Base-by-base conservation (phyloP, 352 stramenopile genomes). In the Pythium utonaiense region DNA sequence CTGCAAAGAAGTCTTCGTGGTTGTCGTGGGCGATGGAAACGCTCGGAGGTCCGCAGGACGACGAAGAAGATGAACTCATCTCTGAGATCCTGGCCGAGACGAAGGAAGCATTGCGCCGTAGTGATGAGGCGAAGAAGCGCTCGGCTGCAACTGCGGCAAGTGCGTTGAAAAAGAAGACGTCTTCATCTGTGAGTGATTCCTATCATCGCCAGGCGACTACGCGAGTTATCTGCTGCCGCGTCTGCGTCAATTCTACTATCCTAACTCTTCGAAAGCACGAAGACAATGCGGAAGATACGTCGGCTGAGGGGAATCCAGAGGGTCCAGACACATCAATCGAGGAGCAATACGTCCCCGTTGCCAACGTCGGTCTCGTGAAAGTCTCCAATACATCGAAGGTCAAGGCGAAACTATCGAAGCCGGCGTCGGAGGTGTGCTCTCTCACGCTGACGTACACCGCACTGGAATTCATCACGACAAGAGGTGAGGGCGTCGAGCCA, bases 301-400 rank as follows among this genome's bases (percentile, higher is more conserved):
- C 34, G 3, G 45, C 64, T 5, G 22, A 60, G 7, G 38, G 22
- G 9, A n/a, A 2, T 9, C 31, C 62, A 60, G 62, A 77, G 31
- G 45, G 25, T 30, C 6, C 63, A 7, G 45, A 71, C 10, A 25
- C 38, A 40, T 24, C 28, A 44, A 61, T 66, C 13, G 58, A 86
- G 34, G 80, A 91, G 49, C 67, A 88, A 40, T 64, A 89, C 6
- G 80, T 95, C 34, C 86, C 86, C 21, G 86, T 95, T 25, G 86
- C 86, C 51, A 93, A 93, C 61, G 60, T 95, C 31, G 86, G 86
- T 10, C 76, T 95, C 33, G 86, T 95, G 6, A 79, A 80, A 48
- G 76, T 95, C 21, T 73, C 49, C 58, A 82, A 34, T 66, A 62
- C 30, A 73, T 41, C 33, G 77, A 73, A 53, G 40, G 28, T 70